Conservation (phyloP, 257 asterid genomes). For the Oldenlandia corymbosa region DNA sequence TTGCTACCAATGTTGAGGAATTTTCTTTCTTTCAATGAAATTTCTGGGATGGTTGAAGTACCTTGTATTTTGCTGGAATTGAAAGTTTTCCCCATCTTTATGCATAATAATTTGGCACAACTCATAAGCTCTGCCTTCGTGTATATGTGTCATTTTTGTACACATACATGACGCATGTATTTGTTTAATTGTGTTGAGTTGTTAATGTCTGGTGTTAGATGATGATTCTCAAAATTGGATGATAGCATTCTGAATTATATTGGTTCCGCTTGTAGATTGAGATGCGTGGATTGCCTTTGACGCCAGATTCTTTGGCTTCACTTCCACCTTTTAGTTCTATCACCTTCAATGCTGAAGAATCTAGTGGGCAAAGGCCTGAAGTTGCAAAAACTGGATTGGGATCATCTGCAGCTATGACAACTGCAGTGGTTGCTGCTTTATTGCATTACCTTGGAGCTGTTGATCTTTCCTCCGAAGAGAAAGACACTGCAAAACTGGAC, state of each 20-base stretch:
- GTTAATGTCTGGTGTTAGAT: background rate
- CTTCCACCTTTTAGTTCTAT: conserved; percentile 89
- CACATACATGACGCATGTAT: too few species aligned
- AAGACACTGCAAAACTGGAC: conserved; percentile 44
- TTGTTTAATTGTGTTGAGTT: too few species aligned
- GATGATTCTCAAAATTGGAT: background rate
- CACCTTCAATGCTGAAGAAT: conserved; percentile 74
- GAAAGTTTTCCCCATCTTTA: background rate
- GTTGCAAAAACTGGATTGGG: conserved; percentile 99
- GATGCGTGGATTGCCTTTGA: conserved; percentile 75
- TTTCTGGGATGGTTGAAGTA: background rate
- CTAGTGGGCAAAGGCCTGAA: conserved; percentile 76
- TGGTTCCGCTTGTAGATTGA: conserved; percentile 57
- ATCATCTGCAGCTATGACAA: conserved; percentile 99
- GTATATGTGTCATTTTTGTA: background rate
- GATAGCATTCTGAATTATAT: background rate
- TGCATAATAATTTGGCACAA: background rate
- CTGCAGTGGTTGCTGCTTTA: conserved; percentile 91
- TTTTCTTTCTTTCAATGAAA: background rate
- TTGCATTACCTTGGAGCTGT: conserved; percentile 87
- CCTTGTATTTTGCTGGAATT: background rate
- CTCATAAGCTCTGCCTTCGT: too few species aligned
- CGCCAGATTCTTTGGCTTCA: conserved; percentile 82
- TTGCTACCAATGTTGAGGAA: background rate
- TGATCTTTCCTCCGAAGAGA: conserved; percentile 48